Conservation (phyloP, 345 rosid genomes). For the Kernera saxatilis region DNA sequence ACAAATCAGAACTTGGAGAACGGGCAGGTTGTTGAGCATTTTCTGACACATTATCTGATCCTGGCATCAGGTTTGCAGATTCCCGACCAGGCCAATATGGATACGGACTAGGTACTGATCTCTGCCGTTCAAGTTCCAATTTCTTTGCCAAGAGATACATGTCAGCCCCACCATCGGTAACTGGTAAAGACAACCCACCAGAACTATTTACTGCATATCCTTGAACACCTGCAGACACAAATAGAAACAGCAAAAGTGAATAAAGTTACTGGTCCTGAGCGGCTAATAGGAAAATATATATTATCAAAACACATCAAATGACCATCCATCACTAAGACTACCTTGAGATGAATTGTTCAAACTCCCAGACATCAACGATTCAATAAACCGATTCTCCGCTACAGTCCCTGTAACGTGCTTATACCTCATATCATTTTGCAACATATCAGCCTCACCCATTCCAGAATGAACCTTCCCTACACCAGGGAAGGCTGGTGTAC, state of each 20-base stretch:
- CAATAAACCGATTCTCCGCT: constrained; percentile 90
- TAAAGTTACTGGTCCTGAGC: not conserved
- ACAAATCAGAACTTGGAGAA: constrained; percentile 66
- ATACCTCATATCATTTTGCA: constrained; percentile 51
- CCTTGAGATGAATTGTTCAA: constrained; percentile 59
- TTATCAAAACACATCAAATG: not conserved
- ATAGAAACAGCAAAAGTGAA: not conserved
- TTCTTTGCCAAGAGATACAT: constrained; percentile 65
- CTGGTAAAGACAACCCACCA: constrained; percentile 40
- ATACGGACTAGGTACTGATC: constrained; percentile 48
- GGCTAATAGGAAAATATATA: not conserved
- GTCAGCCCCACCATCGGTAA: constrained; percentile 54
- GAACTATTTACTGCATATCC: constrained; percentile 55
- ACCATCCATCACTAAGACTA: constrained; percentile 26
- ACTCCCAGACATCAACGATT: constrained; percentile 78
- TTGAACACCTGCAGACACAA: constrained; percentile 53
- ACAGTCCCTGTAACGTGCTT: constrained; percentile 55
- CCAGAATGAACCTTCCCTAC: constrained; percentile 43
- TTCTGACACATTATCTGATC: constrained; percentile 53
- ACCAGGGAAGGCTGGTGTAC: constrained; percentile 41
- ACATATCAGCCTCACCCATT: constrained; percentile 44
- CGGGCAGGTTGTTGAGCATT: constrained; percentile 43
- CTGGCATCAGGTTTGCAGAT: constrained; percentile 49
- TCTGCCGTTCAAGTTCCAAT: constrained; percentile 73
- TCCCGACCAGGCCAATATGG: constrained; percentile 73